Conservation (phyloP, 192 early-diverging fungal species). For the Linderina pennispora region DNA sequence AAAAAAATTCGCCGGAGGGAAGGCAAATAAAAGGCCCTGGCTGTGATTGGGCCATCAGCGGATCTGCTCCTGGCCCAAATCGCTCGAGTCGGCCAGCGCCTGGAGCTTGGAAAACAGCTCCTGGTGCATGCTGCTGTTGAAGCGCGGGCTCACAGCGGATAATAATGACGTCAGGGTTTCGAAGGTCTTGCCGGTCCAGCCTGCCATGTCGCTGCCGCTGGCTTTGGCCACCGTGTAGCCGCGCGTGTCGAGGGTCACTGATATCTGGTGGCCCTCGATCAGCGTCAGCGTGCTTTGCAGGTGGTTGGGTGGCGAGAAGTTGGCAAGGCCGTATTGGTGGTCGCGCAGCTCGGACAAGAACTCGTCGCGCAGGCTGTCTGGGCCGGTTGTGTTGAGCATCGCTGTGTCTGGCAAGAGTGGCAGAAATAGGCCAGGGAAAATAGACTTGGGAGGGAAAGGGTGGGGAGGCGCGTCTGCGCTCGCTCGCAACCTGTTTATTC, state of each 20-base stretch:
- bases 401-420: too few relatives aligned
- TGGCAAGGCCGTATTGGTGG: slow-evolving; percentile 20
- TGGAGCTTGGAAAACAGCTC: slow-evolving; percentile 10
- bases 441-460: background rate
- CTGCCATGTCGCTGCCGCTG: background rate
- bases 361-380: slow-evolving; percentile 12
- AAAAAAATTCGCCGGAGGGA: too few relatives aligned
- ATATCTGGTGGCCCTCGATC: slow-evolving; percentile 1
- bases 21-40: too few relatives aligned
- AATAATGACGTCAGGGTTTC: slow-evolving; percentile 27
- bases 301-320: slow-evolving; percentile 1
- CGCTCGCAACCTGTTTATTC: too few relatives aligned
- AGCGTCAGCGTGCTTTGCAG: slow-evolving; percentile 5
- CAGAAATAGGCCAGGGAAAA: slow-evolving; percentile 1
- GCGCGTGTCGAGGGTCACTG: slow-evolving; percentile 3
- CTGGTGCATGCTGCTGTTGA: slow-evolving; percentile 20
- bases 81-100: slow-evolving; percentile 2
- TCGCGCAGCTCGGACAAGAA: slow-evolving; percentile 9
- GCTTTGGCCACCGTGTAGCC: slow-evolving; percentile 7
- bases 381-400: too few relatives aligned
- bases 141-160: slow-evolving; percentile 13
- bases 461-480: too few relatives aligned
- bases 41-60: too few relatives aligned
- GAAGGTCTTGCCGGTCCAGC: background rate
- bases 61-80: too few relatives aligned